A percentile compares a stretch with the other conserved stretches of the same genome.
These are phyloP conservation scores for Russula lepida DNA, from an alignment of 768 basidiomycete species.

Conservation along the genomic window DNA sequence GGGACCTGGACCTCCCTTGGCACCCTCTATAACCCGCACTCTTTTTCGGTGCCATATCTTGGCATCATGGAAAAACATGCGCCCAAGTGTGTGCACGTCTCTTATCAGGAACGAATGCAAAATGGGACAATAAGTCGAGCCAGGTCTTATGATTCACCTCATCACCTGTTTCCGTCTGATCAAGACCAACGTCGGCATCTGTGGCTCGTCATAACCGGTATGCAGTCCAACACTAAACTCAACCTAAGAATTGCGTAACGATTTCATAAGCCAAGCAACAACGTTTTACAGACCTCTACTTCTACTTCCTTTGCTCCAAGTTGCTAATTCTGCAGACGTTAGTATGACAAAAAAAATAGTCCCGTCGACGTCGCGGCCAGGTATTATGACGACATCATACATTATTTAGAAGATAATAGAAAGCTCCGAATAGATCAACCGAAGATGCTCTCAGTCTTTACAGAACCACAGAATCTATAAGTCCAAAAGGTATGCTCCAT, in stretches of 20 bases:
- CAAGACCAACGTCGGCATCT: background rate
- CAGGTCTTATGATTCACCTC: background rate
- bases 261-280: background rate
- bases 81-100: background rate
- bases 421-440: slow-evolving; percentile 2
- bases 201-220: background rate
- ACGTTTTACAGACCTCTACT: background rate
- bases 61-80: background rate
- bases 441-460: slow-evolving; percentile 40
- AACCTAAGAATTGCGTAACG: background rate
- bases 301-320: background rate
- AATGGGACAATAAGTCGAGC: background rate
- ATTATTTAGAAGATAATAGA: background rate
- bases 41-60: background rate
- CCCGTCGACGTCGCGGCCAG: background rate
- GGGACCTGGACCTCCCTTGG: background rate
- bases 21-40: background rate
- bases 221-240: background rate
- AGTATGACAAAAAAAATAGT: too few relatives aligned
- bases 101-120: background rate
- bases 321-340: background rate
- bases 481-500: slow-evolving; percentile 66
- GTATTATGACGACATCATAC: background rate
- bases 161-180: background rate
- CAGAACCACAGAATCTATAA: slow-evolving; percentile 60